phyloP scores from a whole-genome alignment of 1,139 yeast species.

The Wickerhamiella pararugosa region DNA sequence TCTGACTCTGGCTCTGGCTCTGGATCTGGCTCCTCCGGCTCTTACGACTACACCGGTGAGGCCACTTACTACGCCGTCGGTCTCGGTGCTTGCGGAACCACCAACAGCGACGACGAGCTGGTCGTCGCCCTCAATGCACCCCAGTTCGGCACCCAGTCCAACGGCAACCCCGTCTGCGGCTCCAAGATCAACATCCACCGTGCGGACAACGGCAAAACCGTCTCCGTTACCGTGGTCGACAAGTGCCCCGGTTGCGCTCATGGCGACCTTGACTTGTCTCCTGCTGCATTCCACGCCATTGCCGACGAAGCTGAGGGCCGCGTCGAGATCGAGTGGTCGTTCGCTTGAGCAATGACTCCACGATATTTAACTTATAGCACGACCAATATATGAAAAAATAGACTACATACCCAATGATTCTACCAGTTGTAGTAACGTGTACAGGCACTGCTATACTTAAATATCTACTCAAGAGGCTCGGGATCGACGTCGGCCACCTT shows the following conservation, averaged over 20 bases:
- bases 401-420: too few species aligned
- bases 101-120: conserved; percentile 33
- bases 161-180: conserved; percentile 36
- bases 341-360: not conserved
- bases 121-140: conserved; percentile 29
- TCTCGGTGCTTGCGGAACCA: conserved; percentile 47
- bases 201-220: conserved; percentile 30
- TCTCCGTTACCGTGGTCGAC: conserved; percentile 38
- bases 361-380: not conserved
- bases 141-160: conserved; percentile 27
- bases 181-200: conserved; percentile 29
- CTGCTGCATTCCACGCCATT: conserved; percentile 35
- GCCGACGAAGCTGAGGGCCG: conserved; percentile 36
- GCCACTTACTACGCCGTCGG: conserved; percentile 48
- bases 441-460: too few species aligned
- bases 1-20: conserved; percentile 19
- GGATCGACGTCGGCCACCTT: not conserved
- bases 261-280: conserved; percentile 38
- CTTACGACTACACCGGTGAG: conserved; percentile 29
- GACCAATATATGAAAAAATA: too few species aligned
- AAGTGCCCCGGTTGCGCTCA: conserved; percentile 37
- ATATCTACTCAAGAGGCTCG: not conserved
- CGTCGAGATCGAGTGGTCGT: conserved; percentile 32
- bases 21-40: conserved; percentile 9
- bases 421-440: too few species aligned